Conservation (phyloP, 352 stramenopile species). For the Phytophthora pinifolia region DNA sequence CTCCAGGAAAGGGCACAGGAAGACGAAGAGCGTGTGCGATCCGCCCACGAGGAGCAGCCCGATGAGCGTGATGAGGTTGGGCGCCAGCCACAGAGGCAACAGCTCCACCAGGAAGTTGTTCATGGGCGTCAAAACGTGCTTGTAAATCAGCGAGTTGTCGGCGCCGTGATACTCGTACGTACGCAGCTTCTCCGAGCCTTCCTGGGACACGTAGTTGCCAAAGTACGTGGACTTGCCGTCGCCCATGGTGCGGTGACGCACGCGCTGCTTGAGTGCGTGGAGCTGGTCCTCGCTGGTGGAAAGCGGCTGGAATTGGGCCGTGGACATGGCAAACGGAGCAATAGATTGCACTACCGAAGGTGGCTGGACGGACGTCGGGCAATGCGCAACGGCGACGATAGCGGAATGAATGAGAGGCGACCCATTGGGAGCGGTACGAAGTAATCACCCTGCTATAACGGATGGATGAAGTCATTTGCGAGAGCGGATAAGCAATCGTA, state of each 20-base stretch:
- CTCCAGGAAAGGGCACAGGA: slow-evolving; percentile 74
- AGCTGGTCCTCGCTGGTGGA: slow-evolving; percentile 21
- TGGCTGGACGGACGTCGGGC: too few species aligned
- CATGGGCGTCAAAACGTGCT: slow-evolving; percentile 85
- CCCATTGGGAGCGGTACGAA: not conserved
- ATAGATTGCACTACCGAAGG: too few species aligned
- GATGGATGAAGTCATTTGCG: not conserved
- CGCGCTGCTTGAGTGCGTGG: slow-evolving; percentile 57
- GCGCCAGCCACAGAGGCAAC: slow-evolving; percentile 77
- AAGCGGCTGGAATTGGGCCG: slow-evolving; percentile 14
- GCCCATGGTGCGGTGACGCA: slow-evolving; percentile 66
- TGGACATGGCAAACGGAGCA: slow-evolving; percentile 10
- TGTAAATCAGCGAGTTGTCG: slow-evolving; percentile 89
- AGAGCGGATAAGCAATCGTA: too few species aligned
- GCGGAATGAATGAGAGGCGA: slow-evolving; percentile 28
- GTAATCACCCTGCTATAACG: not conserved
- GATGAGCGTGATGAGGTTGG: slow-evolving; percentile 82
- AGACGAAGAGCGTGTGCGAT: slow-evolving; percentile 66
- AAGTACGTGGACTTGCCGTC: slow-evolving; percentile 88
- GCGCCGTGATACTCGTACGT: slow-evolving; percentile 87
- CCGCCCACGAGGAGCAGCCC: slow-evolving; percentile 64
- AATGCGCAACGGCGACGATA: not conserved
- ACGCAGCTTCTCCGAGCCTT: slow-evolving; percentile 82
- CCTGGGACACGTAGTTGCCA: slow-evolving; percentile 85
- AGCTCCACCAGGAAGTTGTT: slow-evolving; percentile 81